These are phyloP conservation scores for Daldinia sp. DNA, from an alignment of 2,329 filamentous ascomycete species.

Conservation along the genomic window DNA sequence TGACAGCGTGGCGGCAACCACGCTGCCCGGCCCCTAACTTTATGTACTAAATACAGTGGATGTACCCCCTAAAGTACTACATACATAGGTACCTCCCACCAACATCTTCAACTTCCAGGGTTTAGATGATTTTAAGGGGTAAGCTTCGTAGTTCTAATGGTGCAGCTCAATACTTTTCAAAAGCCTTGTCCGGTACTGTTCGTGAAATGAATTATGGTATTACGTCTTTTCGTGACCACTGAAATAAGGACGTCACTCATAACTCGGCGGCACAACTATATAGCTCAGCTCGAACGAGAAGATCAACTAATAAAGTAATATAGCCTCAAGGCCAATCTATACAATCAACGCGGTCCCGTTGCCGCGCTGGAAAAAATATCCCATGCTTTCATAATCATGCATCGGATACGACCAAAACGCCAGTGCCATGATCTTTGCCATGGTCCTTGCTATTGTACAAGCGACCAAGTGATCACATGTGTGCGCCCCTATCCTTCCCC, in stretches of 20 bases:
- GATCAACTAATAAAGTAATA: constrained; percentile 27
- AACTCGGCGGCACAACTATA: background rate
- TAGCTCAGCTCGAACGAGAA: background rate
- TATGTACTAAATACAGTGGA: background rate
- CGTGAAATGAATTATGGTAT: background rate
- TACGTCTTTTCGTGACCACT: background rate
- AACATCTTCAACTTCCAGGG: background rate
- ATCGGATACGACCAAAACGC: constrained; percentile 41
- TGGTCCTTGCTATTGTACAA: constrained; percentile 42
- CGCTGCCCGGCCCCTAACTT: background rate
- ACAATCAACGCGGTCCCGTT: constrained; percentile 37
- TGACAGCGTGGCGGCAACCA: constrained; percentile 42
- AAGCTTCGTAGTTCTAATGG: background rate
- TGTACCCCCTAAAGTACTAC: too few species aligned
- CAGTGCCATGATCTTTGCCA: constrained; percentile 40
- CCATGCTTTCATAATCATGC: constrained; percentile 43
- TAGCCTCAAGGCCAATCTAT: constrained; percentile 35
- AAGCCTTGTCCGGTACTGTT: background rate
- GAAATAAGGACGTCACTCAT: background rate
- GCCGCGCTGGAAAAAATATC: constrained; percentile 33
- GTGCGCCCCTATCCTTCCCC: constrained; percentile 14
- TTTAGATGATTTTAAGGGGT: too few species aligned
- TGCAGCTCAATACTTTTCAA: background rate
- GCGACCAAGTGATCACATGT: constrained; percentile 33
- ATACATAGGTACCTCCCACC: background rate